Evolutionary conservation across 1,139 yeast species (phyloP).

Genomic region (Sugiyamaella xylanicola): DNA sequence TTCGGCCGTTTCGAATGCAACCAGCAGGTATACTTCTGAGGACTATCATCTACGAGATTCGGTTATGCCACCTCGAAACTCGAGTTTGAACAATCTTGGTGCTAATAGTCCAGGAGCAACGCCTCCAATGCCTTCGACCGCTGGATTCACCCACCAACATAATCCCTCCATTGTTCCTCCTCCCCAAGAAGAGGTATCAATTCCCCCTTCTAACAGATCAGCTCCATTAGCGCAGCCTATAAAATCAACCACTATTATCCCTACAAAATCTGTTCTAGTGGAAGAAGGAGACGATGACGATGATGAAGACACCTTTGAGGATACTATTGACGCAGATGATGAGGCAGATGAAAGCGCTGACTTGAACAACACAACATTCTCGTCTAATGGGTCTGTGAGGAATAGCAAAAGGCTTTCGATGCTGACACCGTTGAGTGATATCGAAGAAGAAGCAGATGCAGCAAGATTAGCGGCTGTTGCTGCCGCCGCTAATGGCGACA

Average conservation of each 20-base stretch:
- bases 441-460: constrained; percentile 26
- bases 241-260: constrained; percentile 36
- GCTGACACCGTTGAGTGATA: constrained; percentile 21
- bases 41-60: constrained; percentile 22
- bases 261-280: constrained; percentile 38
- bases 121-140: constrained; percentile 3
- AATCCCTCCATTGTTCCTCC: constrained; percentile 15
- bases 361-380: constrained; percentile 12
- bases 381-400: constrained; percentile 13
- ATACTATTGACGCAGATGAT: constrained; percentile 30
- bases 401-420: constrained; percentile 13
- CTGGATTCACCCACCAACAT: neutral
- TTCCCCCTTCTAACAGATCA: constrained; percentile 21
- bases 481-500: constrained; percentile 1
- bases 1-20: constrained; percentile 20
- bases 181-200: constrained; percentile 21
- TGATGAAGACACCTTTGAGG: constrained; percentile 27
- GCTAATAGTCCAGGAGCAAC: constrained; percentile 5
- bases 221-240: constrained; percentile 28
- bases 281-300: constrained; percentile 38
- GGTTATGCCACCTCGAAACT: constrained; percentile 21
- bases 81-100: constrained; percentile 9
- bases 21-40: constrained; percentile 21
- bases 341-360: constrained; percentile 30
- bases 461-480: constrained; percentile 9